These are phyloP conservation scores for Daucus carota DNA, from an alignment of 129 eudicot genomes.

Conservation along the genomic window DNA sequence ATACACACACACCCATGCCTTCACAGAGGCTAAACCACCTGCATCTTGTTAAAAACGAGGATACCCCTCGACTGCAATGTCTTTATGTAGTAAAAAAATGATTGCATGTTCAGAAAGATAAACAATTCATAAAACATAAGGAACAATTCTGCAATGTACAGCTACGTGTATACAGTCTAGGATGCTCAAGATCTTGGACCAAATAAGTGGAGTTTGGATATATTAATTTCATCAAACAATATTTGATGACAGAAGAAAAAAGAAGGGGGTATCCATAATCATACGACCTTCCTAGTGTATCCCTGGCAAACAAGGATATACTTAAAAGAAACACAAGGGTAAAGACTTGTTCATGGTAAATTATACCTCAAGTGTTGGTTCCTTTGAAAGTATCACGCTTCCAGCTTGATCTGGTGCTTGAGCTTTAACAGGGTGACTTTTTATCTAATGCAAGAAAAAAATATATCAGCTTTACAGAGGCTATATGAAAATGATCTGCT, in stretches of 20 bases:
- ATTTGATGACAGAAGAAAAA: background rate
- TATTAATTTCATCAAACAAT: background rate
- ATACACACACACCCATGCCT: background rate
- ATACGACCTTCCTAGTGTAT: no score
- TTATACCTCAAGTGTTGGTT: slow-evolving; percentile 73
- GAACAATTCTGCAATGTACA: background rate
- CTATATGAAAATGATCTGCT: background rate
- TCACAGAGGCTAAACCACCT: background rate
- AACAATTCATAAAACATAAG: background rate
- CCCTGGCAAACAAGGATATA: no score
- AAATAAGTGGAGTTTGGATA: no score
- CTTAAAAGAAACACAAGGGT: background rate
- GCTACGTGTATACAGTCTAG: background rate
- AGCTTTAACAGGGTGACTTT: slow-evolving; percentile 85
- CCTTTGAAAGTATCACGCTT: slow-evolving; percentile 81
- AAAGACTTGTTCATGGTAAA: background rate
- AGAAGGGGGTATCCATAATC: no score
- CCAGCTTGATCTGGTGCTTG: slow-evolving; percentile 86
- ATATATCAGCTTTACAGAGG: background rate
- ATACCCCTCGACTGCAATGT: background rate
- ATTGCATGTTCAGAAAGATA: background rate
- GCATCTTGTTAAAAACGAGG: background rate
- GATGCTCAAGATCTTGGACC: background rate
- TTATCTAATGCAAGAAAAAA: slow-evolving; percentile 37
- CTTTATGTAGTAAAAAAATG: background rate